Base-by-base conservation (phyloP, 1,139 yeast species). In the Torulaspora globosa region DNA sequence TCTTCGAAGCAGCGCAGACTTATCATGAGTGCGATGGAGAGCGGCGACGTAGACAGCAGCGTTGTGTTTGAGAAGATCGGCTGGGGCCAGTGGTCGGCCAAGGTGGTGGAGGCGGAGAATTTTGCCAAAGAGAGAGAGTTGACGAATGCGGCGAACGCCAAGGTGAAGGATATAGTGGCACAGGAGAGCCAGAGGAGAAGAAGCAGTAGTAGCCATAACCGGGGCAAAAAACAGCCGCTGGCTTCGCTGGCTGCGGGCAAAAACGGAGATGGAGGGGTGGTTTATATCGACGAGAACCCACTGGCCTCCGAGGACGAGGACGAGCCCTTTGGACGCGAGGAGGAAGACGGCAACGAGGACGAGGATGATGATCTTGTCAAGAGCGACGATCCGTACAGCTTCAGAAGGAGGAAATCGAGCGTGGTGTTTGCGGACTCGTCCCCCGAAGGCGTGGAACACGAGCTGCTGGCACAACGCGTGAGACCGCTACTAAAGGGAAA, bases 41-140 rank as follows among this genome's bases (percentile, higher is more conserved):
- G 72, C 43, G 84, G 84, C 12, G 94, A 82, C 62, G 69, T 77
- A 5, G 73, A 71, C 23, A 78, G 82, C 48, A 80, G 82, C 33
- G 70, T 74, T n/a, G 79, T 84, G 15, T 90, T 90, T 70, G 96
- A 88, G 59, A 90, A 90, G 70, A 89, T 89, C 34, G 97, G 97
- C 21, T 90, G 97, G 97, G 97, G 97, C 49, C 94, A 92, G 62
- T 90, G 97, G 97, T 88, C 90, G 23, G 95, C 90, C 6, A 74
- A 82, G 49, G 69, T 73, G 41, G 78, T 76, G 12, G 76, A 74
- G 42, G 65, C 75, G 8, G 79, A 74, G 49, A 69, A 68, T 48
- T 79, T 80, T 49, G 74, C 71, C 27, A 71, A 53, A 27, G 65
- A 67, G 44, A 58, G 71, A 35, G 63, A 61, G 29, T 47, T 53